A percentile compares a stretch with the other conserved stretches of the same genome.
These are phyloP conservation scores for Heritiera littoralis DNA, from an alignment of 345 rosid genomes.

Conservation along the genomic window DNA sequence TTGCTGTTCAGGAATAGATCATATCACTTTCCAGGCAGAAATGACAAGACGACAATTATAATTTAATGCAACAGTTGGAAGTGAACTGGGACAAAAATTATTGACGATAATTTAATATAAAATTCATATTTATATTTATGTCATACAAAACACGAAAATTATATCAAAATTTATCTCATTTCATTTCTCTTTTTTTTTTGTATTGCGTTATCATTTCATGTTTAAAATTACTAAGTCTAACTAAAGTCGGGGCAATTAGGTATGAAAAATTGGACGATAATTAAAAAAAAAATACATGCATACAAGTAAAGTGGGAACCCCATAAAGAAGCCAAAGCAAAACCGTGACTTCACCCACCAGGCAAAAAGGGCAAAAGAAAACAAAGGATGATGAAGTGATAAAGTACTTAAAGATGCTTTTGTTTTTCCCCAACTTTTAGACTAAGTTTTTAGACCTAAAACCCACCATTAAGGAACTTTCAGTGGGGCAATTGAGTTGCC, in stretches of 20 bases:
- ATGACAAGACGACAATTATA: neutral
- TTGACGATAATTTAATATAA: no score
- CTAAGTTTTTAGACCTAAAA: conserved; percentile 10
- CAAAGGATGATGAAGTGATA: conserved; percentile 6
- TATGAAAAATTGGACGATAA: neutral
- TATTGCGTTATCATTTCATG: no score
- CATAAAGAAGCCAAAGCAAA: conserved; percentile 13
- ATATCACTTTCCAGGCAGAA: neutral
- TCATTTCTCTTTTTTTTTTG: no score
- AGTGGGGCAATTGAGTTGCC: conserved; percentile 23
- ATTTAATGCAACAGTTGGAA: conserved; percentile 13
- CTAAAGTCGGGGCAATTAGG: neutral
- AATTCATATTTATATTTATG: no score
- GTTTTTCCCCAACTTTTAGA: neutral
- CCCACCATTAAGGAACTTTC: conserved; percentile 27
- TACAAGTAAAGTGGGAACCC: conserved; percentile 13
- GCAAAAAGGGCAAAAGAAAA: conserved; percentile 12
- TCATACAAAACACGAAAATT: no score
- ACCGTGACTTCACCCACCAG: conserved; percentile 20
- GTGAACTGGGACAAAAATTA: neutral
- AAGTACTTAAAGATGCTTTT: conserved; percentile 25
- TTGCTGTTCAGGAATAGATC: neutral
- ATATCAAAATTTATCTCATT: no score
- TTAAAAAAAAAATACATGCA: neutral
- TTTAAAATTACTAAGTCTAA: no score